phyloP scores from a whole-genome alignment of 2,329 filamentous ascomycete species.

The Hypomyces rosellus region DNA sequence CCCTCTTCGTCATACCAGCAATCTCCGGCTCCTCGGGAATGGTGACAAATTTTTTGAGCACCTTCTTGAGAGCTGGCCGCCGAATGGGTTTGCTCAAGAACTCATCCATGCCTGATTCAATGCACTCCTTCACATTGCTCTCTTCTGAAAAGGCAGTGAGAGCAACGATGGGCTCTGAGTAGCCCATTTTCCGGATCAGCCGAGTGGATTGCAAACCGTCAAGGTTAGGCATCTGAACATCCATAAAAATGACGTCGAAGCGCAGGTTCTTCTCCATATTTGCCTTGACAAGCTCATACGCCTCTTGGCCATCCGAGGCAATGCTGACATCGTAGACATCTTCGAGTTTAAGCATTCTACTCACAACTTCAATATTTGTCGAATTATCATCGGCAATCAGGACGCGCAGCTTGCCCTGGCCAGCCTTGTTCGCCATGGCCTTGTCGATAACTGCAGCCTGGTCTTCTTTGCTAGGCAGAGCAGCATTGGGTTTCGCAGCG shows the following conservation, averaged over 20 bases:
- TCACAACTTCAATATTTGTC: slow-evolving; percentile 53
- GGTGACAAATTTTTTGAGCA: slow-evolving; percentile 76
- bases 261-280: slow-evolving; percentile 66
- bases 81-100: slow-evolving; percentile 74
- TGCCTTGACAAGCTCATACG: slow-evolving; percentile 76
- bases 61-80: slow-evolving; percentile 77
- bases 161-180: slow-evolving; percentile 81
- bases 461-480: slow-evolving; percentile 41
- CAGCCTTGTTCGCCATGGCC: slow-evolving; percentile 55
- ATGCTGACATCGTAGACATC: slow-evolving; percentile 83
- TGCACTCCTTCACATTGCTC: slow-evolving; percentile 78
- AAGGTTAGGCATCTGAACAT: slow-evolving; percentile 90
- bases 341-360: slow-evolving; percentile 65
- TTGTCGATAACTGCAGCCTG: slow-evolving; percentile 60
- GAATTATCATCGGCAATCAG: slow-evolving; percentile 71
- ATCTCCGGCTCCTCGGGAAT: slow-evolving; percentile 59
- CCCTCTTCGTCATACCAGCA: neutral
- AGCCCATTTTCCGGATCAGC: slow-evolving; percentile 80
- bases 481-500: slow-evolving; percentile 33
- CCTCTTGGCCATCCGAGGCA: slow-evolving; percentile 80
- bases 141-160: slow-evolving; percentile 88
- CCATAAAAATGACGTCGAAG: slow-evolving; percentile 93
- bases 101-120: slow-evolving; percentile 88
- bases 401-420: slow-evolving; percentile 62
- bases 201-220: slow-evolving; percentile 83